Evolutionary conservation across 2,329 filamentous ascomycete species (phyloP).

Genomic region (Aspergillus sojae): DNA sequence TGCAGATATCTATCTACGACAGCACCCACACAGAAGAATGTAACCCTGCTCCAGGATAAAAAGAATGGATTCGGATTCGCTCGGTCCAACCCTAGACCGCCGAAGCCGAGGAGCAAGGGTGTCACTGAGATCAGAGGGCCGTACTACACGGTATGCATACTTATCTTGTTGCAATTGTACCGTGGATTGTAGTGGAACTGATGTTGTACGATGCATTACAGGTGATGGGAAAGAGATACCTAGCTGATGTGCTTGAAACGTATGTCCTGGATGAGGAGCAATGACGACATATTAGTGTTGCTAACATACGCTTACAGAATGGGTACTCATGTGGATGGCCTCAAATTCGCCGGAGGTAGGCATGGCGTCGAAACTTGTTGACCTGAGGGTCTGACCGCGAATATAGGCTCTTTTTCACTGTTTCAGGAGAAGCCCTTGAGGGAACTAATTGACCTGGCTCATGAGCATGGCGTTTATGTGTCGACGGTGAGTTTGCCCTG

Average conservation of each 20-base stretch:
- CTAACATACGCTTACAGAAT: slow-evolving; percentile 41
- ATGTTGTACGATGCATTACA: slow-evolving; percentile 15
- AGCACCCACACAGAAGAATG: slow-evolving; percentile 16
- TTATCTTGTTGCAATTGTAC: not conserved
- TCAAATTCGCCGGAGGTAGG: slow-evolving; percentile 57
- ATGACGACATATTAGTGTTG: not conserved
- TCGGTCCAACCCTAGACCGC: slow-evolving; percentile 51
- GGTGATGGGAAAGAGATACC: slow-evolving; percentile 56
- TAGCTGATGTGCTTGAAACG: slow-evolving; percentile 58
- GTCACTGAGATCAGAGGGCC: slow-evolving; percentile 60
- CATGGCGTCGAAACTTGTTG: not conserved
- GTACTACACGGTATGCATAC: slow-evolving; percentile 52
- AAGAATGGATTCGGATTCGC: slow-evolving; percentile 55
- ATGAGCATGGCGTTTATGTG: slow-evolving; percentile 54
- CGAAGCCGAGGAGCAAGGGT: slow-evolving; percentile 53
- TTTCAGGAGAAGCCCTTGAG: slow-evolving; percentile 51
- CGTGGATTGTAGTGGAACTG: slow-evolving; percentile 2
- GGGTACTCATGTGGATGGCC: slow-evolving; percentile 57
- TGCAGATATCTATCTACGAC: slow-evolving; percentile 25
- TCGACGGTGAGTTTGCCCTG: slow-evolving; percentile 45
- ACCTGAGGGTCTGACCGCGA: not conserved
- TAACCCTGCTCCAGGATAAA: slow-evolving; percentile 52
- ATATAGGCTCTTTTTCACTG: slow-evolving; percentile 52
- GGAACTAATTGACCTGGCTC: slow-evolving; percentile 54
- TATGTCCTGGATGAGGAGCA: slow-evolving; percentile 27